Conservation (phyloP, 495 filamentous ascomycete genomes). For the Podospora bellae-mahoneyi region DNA sequence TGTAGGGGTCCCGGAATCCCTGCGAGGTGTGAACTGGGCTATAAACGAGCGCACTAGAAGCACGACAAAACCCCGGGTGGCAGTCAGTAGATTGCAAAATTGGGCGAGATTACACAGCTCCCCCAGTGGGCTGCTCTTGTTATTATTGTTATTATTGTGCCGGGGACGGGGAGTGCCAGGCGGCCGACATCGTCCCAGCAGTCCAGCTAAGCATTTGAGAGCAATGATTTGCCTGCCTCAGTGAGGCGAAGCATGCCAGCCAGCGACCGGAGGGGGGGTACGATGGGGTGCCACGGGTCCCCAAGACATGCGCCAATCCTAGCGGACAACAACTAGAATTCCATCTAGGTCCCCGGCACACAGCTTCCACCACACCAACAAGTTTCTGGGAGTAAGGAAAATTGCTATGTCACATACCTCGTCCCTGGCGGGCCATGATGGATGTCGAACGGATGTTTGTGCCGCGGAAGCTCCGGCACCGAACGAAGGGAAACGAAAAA, state of each 20-base stretch:
- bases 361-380: background rate
- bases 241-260: constrained; percentile 5
- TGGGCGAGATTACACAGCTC: constrained; percentile 12
- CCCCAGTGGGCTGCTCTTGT: constrained; percentile 6
- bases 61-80: constrained; percentile 25
- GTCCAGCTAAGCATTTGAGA: constrained; percentile 3
- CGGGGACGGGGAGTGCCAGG: constrained; percentile 5
- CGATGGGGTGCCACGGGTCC: background rate
- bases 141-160: constrained; percentile 14
- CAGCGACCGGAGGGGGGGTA: background rate
- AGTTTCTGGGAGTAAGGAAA: background rate
- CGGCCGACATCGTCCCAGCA: background rate
- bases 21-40: constrained; percentile 50
- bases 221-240: constrained; percentile 5
- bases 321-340: background rate
- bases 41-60: constrained; percentile 58
- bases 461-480: background rate
- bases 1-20: constrained; percentile 40
- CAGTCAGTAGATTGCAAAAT: constrained; percentile 26
- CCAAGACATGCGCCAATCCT: constrained; percentile 2
- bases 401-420: constrained; percentile 42
- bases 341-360: background rate
- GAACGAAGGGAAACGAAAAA: background rate
- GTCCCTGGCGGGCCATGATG: constrained; percentile 42
- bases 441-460: background rate